phyloP scores from a whole-genome alignment of 805 yeast genomes.

The Teunomyces aglyptinius region DNA sequence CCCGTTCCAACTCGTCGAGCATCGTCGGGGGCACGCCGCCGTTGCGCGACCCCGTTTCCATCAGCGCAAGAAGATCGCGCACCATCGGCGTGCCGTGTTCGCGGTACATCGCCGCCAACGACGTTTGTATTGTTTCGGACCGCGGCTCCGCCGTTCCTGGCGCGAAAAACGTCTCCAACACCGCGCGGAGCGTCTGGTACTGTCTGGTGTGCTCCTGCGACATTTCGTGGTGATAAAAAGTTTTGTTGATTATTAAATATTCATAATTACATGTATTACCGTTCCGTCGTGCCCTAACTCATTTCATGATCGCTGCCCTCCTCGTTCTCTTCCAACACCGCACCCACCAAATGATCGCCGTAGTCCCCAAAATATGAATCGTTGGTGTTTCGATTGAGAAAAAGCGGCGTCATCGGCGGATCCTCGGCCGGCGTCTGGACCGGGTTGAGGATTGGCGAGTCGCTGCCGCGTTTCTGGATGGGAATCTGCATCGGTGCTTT shows the following conservation, averaged over 20 bases:
- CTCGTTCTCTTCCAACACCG: conserved; percentile 9
- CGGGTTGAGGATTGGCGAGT: conserved; percentile 34
- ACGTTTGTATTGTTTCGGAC: conserved; percentile 15
- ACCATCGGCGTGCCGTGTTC: conserved; percentile 33
- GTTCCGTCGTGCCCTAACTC: not conserved
- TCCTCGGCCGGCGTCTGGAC: conserved; percentile 44
- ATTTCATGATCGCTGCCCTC: conserved; percentile 4
- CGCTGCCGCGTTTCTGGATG: conserved; percentile 8
- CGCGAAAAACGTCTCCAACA: conserved; percentile 35
- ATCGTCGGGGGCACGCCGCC: conserved; percentile 67
- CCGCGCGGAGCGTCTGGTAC: conserved; percentile 30
- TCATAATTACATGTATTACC: not conserved
- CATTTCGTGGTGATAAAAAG: not conserved
- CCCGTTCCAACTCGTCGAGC: conserved; percentile 75
- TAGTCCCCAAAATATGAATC: conserved; percentile 13
- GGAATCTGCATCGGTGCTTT: conserved; percentile 10
- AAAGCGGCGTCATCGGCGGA: conserved; percentile 44
- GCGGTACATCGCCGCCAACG: conserved; percentile 16
- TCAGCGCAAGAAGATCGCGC: conserved; percentile 18
- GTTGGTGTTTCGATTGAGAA: conserved; percentile 5
- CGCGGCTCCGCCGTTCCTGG: conserved; percentile 9
- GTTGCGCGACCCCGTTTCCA: conserved; percentile 9
- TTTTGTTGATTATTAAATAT: no score
- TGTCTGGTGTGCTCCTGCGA: conserved; percentile 8
- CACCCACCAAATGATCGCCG: conserved; percentile 3